phyloP scores from a whole-genome alignment of 768 basidiomycete genomes.

The Serendipita vermifera region DNA sequence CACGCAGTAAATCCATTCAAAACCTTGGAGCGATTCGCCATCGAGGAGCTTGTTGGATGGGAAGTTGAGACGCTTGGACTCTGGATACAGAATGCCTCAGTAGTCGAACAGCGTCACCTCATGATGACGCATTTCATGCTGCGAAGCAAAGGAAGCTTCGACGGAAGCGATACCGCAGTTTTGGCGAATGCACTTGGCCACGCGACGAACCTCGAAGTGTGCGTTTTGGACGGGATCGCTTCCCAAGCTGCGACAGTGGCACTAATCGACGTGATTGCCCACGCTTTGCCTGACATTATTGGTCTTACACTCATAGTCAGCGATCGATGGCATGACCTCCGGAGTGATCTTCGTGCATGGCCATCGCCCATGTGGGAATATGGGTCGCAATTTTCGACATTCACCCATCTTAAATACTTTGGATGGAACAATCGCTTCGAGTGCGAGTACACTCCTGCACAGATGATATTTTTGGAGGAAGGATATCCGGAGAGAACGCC shows the following conservation, averaged over 20 bases:
- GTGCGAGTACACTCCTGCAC: not conserved
- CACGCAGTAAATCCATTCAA: too few species aligned
- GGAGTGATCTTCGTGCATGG: not conserved
- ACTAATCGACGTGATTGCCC: not conserved
- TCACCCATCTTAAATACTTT: not conserved
- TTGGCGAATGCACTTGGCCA: not conserved
- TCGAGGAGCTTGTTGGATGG: too few species aligned
- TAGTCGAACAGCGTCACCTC: too few species aligned
- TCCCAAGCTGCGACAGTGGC: not conserved
- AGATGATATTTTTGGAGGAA: not conserved
- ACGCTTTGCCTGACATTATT: not conserved
- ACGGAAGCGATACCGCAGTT: not conserved
- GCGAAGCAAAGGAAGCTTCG: not conserved
- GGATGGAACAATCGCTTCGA: not conserved
- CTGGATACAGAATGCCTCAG: too few species aligned
- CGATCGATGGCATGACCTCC: not conserved
- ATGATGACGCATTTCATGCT: not conserved
- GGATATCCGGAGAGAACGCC: not conserved
- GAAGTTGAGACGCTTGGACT: too few species aligned
- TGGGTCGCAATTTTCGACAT: not conserved
- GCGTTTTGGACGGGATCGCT: not conserved
- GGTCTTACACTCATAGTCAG: not conserved
- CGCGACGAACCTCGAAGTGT: not conserved
- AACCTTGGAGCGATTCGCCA: too few species aligned
- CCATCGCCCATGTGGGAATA: not conserved